A percentile compares a stretch with the other conserved stretches of the same genome.
These are phyloP conservation scores for Zasmidium angulare DNA, from an alignment of 2,329 filamentous ascomycete genomes.

Conservation along the genomic window DNA sequence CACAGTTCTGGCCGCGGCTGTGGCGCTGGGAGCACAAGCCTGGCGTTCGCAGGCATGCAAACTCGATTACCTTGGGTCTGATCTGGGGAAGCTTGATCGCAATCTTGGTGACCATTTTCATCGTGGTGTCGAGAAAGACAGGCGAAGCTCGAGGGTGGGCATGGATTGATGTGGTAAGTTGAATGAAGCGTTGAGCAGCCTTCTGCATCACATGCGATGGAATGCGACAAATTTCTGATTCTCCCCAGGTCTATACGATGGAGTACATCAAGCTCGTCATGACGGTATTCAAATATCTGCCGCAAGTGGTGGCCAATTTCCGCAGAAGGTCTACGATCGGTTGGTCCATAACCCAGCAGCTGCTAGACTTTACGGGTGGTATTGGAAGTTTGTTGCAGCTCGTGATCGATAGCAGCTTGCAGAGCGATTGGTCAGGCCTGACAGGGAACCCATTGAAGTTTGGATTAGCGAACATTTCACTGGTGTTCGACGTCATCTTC, in stretches of 20 bases:
- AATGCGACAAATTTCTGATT: neutral
- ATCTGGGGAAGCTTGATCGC: constrained; percentile 66
- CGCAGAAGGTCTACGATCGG: constrained; percentile 80
- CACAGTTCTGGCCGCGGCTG: constrained; percentile 68
- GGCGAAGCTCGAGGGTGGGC: constrained; percentile 55
- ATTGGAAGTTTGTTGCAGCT: constrained; percentile 79
- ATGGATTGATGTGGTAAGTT: constrained; percentile 63
- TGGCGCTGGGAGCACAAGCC: constrained; percentile 69
- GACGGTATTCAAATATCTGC: constrained; percentile 89
- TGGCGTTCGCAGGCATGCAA: constrained; percentile 53
- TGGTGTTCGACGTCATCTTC: constrained; percentile 84
- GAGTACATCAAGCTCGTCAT: constrained; percentile 88
- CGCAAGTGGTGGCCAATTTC: constrained; percentile 81
- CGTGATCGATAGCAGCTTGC: constrained; percentile 77
- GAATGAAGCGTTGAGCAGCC: constrained; percentile 37
- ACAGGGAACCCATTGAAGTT: constrained; percentile 92
- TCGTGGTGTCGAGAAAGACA: constrained; percentile 48
- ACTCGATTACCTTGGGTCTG: constrained; percentile 66
- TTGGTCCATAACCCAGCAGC: constrained; percentile 82
- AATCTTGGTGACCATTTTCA: constrained; percentile 47
- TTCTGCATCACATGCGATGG: neutral
- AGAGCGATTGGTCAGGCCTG: constrained; percentile 85
- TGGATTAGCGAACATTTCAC: constrained; percentile 77
- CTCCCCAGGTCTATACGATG: constrained; percentile 61
- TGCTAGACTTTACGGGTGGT: constrained; percentile 81